Percentiles rank a stretch among this genome's conserved stretches.
phyloP scores from a whole-genome alignment of 2,329 filamentous ascomycete genomes.

The Ophiostoma piceae region DNA sequence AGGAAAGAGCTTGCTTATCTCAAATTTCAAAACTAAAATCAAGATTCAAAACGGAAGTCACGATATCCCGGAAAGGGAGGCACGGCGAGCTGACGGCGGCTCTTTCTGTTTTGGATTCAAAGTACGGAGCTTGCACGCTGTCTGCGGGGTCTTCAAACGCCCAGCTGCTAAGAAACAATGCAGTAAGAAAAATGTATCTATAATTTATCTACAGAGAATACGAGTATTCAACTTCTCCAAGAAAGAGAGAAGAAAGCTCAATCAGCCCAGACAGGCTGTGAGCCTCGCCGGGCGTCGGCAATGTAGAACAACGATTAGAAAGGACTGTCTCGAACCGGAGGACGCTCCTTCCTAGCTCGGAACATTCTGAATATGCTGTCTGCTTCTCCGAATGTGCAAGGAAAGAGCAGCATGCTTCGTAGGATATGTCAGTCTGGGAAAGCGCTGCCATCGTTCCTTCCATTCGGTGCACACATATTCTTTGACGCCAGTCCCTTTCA shows the following conservation, averaged over 20 bases:
- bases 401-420: neutral
- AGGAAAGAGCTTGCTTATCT: neutral
- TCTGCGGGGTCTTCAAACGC: neutral
- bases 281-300: conserved; percentile 3
- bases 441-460: neutral
- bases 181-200: neutral
- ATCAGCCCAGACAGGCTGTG: conserved; percentile 5
- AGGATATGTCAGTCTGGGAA: neutral
- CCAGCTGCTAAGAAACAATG: neutral
- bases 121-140: neutral
- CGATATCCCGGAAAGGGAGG: neutral
- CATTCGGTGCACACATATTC: neutral
- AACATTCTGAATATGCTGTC: neutral
- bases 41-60: neutral
- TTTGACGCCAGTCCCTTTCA: neutral
- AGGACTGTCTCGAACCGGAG: neutral
- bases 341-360: neutral
- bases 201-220: neutral
- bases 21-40: neutral
- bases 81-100: neutral
- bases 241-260: neutral
- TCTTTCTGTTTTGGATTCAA: neutral
- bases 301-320: neutral
- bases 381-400: neutral
- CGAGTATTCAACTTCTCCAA: neutral